Evolutionary conservation across 2,329 filamentous ascomycete species (phyloP).

Genomic region (Neofusicoccum sp.): DNA sequence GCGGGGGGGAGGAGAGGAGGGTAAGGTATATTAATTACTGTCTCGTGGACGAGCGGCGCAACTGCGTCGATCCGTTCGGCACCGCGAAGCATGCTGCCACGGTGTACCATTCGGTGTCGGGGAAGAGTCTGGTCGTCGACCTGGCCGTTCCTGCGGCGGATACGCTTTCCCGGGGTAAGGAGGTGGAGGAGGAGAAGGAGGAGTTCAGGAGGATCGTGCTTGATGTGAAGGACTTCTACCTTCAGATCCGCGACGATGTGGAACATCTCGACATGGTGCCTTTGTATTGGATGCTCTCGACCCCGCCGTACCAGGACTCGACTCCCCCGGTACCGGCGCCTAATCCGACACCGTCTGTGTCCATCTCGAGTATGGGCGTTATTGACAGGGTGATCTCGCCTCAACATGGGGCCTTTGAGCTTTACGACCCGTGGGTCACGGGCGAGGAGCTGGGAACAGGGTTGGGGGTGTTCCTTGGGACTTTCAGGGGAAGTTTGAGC

Average conservation of each 20-base stretch:
- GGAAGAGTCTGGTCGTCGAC: conserved; percentile 18
- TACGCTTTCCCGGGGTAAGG: not conserved
- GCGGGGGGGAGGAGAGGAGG: not conserved
- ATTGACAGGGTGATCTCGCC: conserved; percentile 37
- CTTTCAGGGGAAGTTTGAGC: conserved; percentile 35
- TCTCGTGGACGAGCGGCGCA: conserved; percentile 19
- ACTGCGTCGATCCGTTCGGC: conserved; percentile 16
- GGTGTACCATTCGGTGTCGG: conserved; percentile 23
- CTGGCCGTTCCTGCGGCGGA: conserved; percentile 14
- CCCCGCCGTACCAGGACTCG: not conserved
- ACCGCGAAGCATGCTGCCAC: conserved; percentile 18
- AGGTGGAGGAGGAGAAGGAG: not conserved
- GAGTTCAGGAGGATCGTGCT: conserved; percentile 1
- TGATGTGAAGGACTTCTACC: conserved; percentile 17
- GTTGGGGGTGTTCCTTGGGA: conserved; percentile 42
- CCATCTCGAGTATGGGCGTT: conserved; percentile 20
- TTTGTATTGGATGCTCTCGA: not conserved
- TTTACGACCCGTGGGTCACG: conserved; percentile 44
- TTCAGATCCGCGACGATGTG: not conserved
- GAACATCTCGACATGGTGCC: not conserved
- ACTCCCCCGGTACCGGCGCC: conserved; percentile 18
- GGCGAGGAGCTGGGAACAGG: conserved; percentile 44
- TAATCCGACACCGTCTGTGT: conserved; percentile 17
- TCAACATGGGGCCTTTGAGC: conserved; percentile 27
- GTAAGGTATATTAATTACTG: conserved; percentile 20